A percentile compares a stretch with the other conserved stretches of the same genome.
These are phyloP conservation scores for Fusarium metavorans DNA, from an alignment of 2,329 filamentous ascomycete genomes.

Conservation along the genomic window DNA sequence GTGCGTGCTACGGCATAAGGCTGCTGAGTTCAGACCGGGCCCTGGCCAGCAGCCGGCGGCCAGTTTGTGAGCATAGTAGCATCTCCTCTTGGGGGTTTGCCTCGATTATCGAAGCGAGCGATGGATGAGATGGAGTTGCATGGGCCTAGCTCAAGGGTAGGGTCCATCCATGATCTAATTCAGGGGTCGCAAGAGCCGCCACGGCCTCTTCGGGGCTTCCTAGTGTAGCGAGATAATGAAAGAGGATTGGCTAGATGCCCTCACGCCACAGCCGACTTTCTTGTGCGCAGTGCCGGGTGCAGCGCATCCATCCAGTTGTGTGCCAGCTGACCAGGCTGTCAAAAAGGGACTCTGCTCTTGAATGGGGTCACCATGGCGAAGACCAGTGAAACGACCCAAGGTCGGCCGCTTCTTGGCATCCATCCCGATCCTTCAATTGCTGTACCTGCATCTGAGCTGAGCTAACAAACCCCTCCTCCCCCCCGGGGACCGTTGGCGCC, in stretches of 20 bases:
- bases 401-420: neutral
- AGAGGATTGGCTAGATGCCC: slow-evolving; percentile 35
- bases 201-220: slow-evolving; percentile 20
- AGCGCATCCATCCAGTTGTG: neutral
- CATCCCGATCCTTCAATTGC: neutral
- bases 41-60: neutral
- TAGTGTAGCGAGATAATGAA: slow-evolving; percentile 33
- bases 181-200: slow-evolving; percentile 30
- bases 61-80: neutral
- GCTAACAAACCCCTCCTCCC: neutral
- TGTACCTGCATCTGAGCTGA: slow-evolving; percentile 30
- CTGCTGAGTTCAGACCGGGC: neutral
- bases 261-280: slow-evolving; percentile 21
- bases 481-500: slow-evolving; percentile 20
- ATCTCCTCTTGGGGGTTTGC: neutral
- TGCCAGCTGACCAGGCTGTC: slow-evolving; percentile 2
- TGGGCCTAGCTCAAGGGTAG: neutral
- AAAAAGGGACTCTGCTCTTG: neutral
- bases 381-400: slow-evolving; percentile 21
- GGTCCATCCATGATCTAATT: neutral
- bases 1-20: slow-evolving; percentile 7
- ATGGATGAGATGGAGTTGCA: slow-evolving; percentile 22
- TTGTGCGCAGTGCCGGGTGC: neutral
- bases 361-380: neutral
- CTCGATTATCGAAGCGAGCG: neutral